phyloP scores from a whole-genome alignment of 169 alveolate species.

The Eimeria mitis region DNA sequence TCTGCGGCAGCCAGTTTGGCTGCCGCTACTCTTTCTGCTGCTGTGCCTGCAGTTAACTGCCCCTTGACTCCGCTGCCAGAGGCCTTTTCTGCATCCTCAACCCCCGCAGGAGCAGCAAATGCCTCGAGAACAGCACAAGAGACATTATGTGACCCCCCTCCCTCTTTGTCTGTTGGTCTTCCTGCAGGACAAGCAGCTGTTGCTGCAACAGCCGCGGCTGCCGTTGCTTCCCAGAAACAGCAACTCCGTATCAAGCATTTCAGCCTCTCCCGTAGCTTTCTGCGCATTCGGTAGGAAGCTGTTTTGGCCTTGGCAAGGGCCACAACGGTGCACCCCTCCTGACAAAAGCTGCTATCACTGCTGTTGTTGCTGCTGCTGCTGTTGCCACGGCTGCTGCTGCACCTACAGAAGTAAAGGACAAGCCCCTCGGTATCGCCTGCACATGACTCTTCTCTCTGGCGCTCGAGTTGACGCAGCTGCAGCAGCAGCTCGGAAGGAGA shows the following conservation, averaged over 20 bases:
- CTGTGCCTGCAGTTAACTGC: not conserved
- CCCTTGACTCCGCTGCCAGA: not conserved
- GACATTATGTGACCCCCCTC: not conserved
- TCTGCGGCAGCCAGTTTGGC: slow-evolving; percentile 26
- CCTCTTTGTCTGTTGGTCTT: not conserved
- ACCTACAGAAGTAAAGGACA: slow-evolving; percentile 33
- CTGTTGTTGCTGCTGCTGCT: slow-evolving; percentile 18
- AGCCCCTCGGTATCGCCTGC: slow-evolving; percentile 20
- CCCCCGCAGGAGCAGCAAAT: not conserved
- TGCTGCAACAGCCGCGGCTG: slow-evolving; percentile 31
- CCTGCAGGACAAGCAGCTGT: not conserved
- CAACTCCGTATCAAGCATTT: not conserved
- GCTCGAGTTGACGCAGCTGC: slow-evolving; percentile 39
- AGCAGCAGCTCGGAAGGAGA: slow-evolving; percentile 44
- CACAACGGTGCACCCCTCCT: slow-evolving; percentile 35
- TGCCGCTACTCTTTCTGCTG: not conserved
- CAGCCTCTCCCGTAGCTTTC: slow-evolving; percentile 65
- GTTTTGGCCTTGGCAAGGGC: slow-evolving; percentile 77
- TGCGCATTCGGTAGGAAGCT: slow-evolving; percentile 20
- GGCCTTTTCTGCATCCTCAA: not conserved
- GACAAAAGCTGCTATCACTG: too few relatives aligned
- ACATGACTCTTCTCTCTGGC: not conserved
- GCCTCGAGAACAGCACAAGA: slow-evolving; percentile 3
- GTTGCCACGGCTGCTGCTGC: not conserved
- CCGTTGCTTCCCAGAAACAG: slow-evolving; percentile 51